A percentile compares a stretch with the other conserved stretches of the same genome.
Conservation (phyloP, 306 rosid species). For the Prunus mume region DNA sequence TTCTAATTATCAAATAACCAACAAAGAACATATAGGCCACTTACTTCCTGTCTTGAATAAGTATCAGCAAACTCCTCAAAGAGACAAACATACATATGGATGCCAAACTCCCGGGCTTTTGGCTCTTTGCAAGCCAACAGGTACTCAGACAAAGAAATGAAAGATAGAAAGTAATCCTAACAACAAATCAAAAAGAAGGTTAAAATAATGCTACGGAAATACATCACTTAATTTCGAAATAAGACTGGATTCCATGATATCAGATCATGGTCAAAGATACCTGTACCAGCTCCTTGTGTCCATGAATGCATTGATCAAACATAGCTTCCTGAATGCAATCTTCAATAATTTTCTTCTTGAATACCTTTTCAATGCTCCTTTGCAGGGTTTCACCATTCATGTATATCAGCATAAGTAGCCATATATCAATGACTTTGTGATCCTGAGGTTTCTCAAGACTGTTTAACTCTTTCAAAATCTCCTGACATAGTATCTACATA, state of each 20-base stretch:
- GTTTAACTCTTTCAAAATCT: slow-evolving; percentile 39
- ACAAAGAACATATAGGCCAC: not conserved
- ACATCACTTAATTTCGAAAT: not conserved
- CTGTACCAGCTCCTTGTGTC: slow-evolving; percentile 30
- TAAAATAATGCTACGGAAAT: not conserved
- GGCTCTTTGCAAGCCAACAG: slow-evolving; percentile 39
- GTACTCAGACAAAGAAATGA: slow-evolving; percentile 40
- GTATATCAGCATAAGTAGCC: slow-evolving; percentile 41
- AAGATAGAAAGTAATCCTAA: slow-evolving; percentile 33
- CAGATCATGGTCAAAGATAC: slow-evolving; percentile 3
- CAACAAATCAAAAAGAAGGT: not conserved
- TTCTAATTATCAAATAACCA: not conserved
- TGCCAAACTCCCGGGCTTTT: slow-evolving; percentile 32
- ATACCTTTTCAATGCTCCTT: slow-evolving; percentile 31
- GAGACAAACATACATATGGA: slow-evolving; percentile 24
- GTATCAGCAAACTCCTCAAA: slow-evolving; percentile 38
- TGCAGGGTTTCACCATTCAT: slow-evolving; percentile 41
- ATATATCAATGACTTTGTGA: slow-evolving; percentile 40
- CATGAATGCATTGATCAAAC: slow-evolving; percentile 40
- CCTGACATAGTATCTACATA: slow-evolving; percentile 35
- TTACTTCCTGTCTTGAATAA: slow-evolving; percentile 46
- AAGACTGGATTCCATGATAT: not conserved
- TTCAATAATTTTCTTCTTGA: slow-evolving; percentile 37
- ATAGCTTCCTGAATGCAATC: slow-evolving; percentile 33
- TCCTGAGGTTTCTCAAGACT: slow-evolving; percentile 35